phyloP scores from a whole-genome alignment of 1,284 basidiomycete species.

The Leccinum fallax region DNA sequence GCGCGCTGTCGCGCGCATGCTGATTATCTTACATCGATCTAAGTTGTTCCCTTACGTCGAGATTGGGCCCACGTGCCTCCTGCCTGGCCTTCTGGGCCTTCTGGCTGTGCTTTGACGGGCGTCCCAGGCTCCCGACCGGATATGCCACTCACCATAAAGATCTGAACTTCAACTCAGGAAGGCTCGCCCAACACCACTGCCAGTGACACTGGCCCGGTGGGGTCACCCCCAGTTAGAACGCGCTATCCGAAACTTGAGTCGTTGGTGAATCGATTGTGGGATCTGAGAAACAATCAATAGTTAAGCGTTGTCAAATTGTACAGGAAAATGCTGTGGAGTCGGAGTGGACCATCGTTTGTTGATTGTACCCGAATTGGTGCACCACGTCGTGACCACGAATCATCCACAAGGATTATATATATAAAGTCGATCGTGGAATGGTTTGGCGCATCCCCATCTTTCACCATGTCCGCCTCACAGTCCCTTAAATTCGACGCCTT shows the following conservation, averaged over 20 bases:
- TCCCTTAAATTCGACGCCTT: too few relatives aligned
- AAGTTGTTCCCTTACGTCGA: too few relatives aligned
- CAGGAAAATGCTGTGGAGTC: not conserved
- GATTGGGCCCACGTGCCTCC: too few relatives aligned
- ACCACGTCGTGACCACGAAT: not conserved
- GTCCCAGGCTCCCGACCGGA: too few relatives aligned
- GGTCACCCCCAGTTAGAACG: not conserved
- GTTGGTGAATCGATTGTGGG: not conserved
- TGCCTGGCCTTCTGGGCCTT: too few relatives aligned
- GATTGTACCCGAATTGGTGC: not conserved
- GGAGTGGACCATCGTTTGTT: not conserved
- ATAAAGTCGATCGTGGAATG: not conserved
- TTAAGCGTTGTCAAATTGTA: not conserved
- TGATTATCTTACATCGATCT: too few relatives aligned
- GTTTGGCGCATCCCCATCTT: not conserved
- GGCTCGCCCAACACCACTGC: too few relatives aligned
- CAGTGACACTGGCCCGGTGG: too few relatives aligned
- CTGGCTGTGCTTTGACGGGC: too few relatives aligned
- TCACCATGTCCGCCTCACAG: too few relatives aligned
- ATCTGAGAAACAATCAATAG: not conserved
- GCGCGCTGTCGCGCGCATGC: too few relatives aligned
- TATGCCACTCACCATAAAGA: too few relatives aligned
- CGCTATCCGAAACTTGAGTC: not conserved
- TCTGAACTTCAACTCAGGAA: conserved; percentile 34
- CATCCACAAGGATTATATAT: not conserved